Evolutionary conservation across 2,329 filamentous ascomycete genomes (phyloP).

Genomic region (Leptographium wingfieldii): DNA sequence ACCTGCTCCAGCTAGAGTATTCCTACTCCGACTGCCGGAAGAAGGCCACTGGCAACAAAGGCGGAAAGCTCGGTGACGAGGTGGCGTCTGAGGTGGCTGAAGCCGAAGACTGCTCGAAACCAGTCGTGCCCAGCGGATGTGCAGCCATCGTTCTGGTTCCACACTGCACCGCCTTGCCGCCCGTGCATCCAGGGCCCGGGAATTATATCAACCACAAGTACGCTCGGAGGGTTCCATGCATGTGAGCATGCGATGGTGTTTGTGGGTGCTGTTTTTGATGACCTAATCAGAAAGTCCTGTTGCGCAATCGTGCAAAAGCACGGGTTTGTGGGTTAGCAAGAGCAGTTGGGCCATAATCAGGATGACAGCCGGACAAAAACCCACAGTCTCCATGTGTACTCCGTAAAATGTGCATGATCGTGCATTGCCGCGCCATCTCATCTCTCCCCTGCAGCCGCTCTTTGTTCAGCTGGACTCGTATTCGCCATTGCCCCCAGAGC

Average conservation of each 20-base stretch:
- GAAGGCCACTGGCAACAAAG: not conserved
- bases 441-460: not conserved
- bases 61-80: constrained; percentile 3
- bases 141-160: constrained; percentile 29
- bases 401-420: no score
- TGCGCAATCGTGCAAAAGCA: not conserved
- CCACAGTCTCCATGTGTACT: no score
- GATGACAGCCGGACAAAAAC: no score
- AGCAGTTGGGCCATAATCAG: no score
- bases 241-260: constrained; percentile 13
- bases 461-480: not conserved
- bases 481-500: not conserved
- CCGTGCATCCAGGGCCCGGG: constrained; percentile 19
- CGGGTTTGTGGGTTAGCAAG: not conserved
- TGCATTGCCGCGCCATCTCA: no score
- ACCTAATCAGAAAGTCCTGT: not conserved
- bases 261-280: not conserved
- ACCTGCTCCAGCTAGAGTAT: constrained; percentile 28
- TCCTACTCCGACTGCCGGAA: constrained; percentile 15
- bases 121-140: constrained; percentile 25
- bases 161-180: constrained; percentile 25
- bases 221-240: constrained; percentile 25
- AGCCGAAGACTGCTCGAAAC: not conserved
- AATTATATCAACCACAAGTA: constrained; percentile 27
- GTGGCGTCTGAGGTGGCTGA: not conserved